Conservation (phyloP, 2,329 filamentous ascomycete genomes). For the Aspergillus ochraceoroseus region DNA sequence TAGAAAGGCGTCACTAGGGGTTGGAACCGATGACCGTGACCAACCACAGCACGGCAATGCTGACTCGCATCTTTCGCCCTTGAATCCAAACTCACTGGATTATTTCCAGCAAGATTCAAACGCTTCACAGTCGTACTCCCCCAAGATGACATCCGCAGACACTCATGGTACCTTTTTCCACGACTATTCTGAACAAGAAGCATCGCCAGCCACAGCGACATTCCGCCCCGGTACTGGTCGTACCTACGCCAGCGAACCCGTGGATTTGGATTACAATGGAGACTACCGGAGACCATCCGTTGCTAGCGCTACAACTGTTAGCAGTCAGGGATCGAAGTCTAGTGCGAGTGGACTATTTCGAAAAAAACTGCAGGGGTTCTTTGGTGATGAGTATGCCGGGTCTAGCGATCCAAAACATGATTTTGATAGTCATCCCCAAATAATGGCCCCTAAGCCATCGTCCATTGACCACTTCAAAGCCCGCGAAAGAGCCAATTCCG, state of each 20-base stretch:
- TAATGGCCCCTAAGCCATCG: conserved; percentile 20
- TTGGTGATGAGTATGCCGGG: conserved; percentile 80
- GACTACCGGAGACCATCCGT: conserved; percentile 81
- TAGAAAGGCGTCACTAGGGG: conserved; percentile 32
- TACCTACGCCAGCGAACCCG: conserved; percentile 54
- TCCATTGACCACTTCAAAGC: conserved; percentile 52
- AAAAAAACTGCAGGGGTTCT: conserved; percentile 85
- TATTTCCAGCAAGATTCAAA: conserved; percentile 27
- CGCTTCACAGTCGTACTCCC: conserved; percentile 30
- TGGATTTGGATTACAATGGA: conserved; percentile 56
- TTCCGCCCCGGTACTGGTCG: conserved; percentile 57
- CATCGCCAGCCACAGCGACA: conserved; percentile 62
- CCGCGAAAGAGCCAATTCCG: conserved; percentile 76
- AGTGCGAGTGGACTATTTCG: conserved; percentile 64
- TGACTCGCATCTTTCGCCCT: conserved; percentile 22
- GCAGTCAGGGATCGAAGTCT: conserved; percentile 75
- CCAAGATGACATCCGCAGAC: conserved; percentile 26
- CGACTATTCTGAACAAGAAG: conserved; percentile 38
- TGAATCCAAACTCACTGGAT: conserved; percentile 21
- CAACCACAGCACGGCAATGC: conserved; percentile 22
- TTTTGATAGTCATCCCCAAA: conserved; percentile 63
- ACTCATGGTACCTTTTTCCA: conserved; percentile 37
- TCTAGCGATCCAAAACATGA: conserved; percentile 56
- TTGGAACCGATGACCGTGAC: conserved; percentile 29
- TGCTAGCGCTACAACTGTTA: conserved; percentile 79